Evolutionary conservation across 106 monocot genomes (phyloP).

Genomic region (Dioscorea dumetorum): DNA sequence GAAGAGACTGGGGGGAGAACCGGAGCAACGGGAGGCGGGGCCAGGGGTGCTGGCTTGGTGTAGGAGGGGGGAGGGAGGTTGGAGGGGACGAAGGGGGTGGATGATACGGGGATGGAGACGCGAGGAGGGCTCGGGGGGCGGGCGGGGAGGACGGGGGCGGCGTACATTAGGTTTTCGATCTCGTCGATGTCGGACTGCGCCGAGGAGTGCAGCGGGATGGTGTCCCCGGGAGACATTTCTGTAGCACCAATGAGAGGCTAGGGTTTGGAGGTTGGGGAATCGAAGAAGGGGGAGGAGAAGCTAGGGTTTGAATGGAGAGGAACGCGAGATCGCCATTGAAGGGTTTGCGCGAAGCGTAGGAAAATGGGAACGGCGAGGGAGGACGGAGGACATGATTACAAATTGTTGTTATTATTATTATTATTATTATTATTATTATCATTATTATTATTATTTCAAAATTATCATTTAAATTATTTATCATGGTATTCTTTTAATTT

Average conservation of each 20-base stretch:
- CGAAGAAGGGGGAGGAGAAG: neutral
- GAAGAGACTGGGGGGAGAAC: neutral
- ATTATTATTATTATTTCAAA: no score
- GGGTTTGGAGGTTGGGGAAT: neutral
- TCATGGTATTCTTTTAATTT: no score
- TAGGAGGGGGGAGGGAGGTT: constrained; percentile 20
- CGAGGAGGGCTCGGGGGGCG: constrained; percentile 40
- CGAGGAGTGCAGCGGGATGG: constrained; percentile 75
- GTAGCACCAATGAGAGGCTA: neutral
- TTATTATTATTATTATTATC: no score
- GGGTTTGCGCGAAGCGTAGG: no score
- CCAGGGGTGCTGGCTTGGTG: constrained; percentile 11
- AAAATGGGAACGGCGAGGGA: no score
- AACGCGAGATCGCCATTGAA: neutral
- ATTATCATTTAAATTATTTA: no score
- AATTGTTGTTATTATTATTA: no score
- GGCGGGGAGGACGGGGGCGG: constrained; percentile 59
- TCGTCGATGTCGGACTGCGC: constrained; percentile 99
- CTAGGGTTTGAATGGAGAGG: neutral
- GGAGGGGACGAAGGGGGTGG: constrained; percentile 38
- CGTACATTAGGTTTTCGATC: constrained; percentile 84
- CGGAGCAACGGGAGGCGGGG: constrained; percentile 4
- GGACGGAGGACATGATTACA: no score
- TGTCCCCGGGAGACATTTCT: constrained; percentile 48
- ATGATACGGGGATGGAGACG: constrained; percentile 33